Conservation (phyloP, 2,329 filamentous ascomycete species). For the Fusarium chaquense region DNA sequence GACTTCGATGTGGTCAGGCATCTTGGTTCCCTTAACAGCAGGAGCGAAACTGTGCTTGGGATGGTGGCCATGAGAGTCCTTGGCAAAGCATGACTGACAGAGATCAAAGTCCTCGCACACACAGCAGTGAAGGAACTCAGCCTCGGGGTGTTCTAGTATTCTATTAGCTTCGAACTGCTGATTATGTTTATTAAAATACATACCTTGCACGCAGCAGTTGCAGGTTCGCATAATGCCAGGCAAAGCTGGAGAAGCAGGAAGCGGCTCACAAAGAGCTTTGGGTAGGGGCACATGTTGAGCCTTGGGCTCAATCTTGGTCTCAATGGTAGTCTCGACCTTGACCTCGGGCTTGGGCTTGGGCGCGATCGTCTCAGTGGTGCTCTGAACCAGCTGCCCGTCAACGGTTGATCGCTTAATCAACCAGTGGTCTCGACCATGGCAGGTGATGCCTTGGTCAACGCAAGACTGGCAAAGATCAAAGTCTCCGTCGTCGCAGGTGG, state of each 20-base stretch:
- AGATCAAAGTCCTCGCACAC: slow-evolving; percentile 92
- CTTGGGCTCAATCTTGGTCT: slow-evolving; percentile 42
- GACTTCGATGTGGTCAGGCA: slow-evolving; percentile 71
- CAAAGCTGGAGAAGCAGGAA: slow-evolving; percentile 36
- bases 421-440: slow-evolving; percentile 86
- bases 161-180: slow-evolving; percentile 22
- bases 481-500: slow-evolving; percentile 91
- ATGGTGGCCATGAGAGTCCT: slow-evolving; percentile 87
- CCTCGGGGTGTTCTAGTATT: slow-evolving; percentile 74
- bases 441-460: slow-evolving; percentile 79
- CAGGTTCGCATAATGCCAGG: slow-evolving; percentile 70
- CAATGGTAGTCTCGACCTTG: slow-evolving; percentile 42
- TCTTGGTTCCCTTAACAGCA: slow-evolving; percentile 70
- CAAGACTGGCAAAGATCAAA: slow-evolving; percentile 91
- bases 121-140: slow-evolving; percentile 86
- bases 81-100: slow-evolving; percentile 83
- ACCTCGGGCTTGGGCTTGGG: slow-evolving; percentile 64
- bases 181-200: slow-evolving; percentile 3
- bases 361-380: slow-evolving; percentile 83
- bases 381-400: slow-evolving; percentile 83
- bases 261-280: slow-evolving; percentile 39
- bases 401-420: slow-evolving; percentile 90
- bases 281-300: slow-evolving; percentile 31
- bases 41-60: slow-evolving; percentile 84
- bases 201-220: slow-evolving; percentile 69